Base-by-base conservation (phyloP, 2,329 filamentous ascomycete species). In the Exophiala sp. region DNA sequence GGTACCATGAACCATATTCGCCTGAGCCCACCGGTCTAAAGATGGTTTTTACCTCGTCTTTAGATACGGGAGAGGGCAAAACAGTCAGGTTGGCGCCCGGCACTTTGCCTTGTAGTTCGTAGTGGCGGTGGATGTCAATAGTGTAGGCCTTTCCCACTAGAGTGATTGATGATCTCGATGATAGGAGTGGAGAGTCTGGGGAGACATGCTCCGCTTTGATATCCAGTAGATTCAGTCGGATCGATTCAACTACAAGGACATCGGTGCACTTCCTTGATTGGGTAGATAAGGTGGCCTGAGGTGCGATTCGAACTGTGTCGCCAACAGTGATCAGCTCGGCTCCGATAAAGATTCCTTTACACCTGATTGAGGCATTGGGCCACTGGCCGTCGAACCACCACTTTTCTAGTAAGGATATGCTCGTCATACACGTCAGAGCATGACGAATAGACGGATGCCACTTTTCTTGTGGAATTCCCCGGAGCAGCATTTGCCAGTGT, bases 281-380 rank as follows among this genome's bases (percentile, higher is more conserved):
- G 11, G 30, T 24, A 41, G 1, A 14, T n/a, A n/a, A n/a, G 47
- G 47, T 51, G 58, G 9, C 47, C 55, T 27, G 59, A 45, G 72
- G 70, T 47, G 68, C 65, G 2, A 83, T 62, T 3, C 79, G 75
- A 1, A 82, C 72, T 0, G 69, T 65, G 52, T 83, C 80, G 1
- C 77, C 77, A 3, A 75, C 61, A 3, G 70, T 65, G 9, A 82
- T 61, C 23, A 81, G 65, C 58, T 83, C 80, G 2, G 74, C 60
- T 0, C 80, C 80, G 2, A 83, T 62, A 53, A 73, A 82, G 5
- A 81, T 69, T 0, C 75, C 79, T 42, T 71, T 69, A 50, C 71
- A 75, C 45, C 70, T 73, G n/a, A 83, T 68, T 0, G 64, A 68
- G 0, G 76, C 77, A 13, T 74, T 63, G 0, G 78, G 77, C 77